Evolutionary conservation across 441 rosid genomes (phyloP), one percentile per base, ranked within the genome.

Genomic region (Populus hybrid): DNA sequence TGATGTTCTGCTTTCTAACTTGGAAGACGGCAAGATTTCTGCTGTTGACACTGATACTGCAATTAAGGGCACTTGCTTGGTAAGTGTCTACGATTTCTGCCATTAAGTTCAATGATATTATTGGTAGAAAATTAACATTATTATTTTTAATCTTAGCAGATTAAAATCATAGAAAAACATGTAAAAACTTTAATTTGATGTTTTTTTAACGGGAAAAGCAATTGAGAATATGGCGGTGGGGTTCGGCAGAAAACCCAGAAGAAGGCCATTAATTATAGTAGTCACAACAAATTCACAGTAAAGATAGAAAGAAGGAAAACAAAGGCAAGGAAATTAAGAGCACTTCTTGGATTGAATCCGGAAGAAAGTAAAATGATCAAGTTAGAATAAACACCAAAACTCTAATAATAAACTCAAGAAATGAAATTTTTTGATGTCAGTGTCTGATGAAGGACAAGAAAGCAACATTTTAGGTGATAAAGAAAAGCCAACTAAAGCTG

Each of bases 11-110:
- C 36, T 87, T 32, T 82, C 88, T 67, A 26, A 42, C 64, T 46
- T 83, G 74, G 86, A 78, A 38, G 85, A 80, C 7, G 77, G 57
- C 40, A 34, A 70, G 54, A 36, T 75, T 26, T 75, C 84, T 26
- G 20, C 73, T 30, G 70, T 73, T 69, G 83, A 85, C 57, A 64
- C 59, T n/a, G 76, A 82, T 61, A 79, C 73, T 12, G 67, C 67
- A 69, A 76, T 84, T 57, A 83, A 87, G 78, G 85, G 81, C 59
- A 87, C 75, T 74, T 85, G 85, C 78, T 70, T 83, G 79, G 89
- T 83, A 78, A 3, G 85, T 65, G 18, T 20, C 30, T 42, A 11
- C 32, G 4, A 20, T 68, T 66, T 68, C 21, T 54, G 61, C 21
- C n/a, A 54, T 54, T 1, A 18, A 54, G 61, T 6, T 54, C 21